phyloP scores from a whole-genome alignment of 2,329 filamentous ascomycete genomes.

The Endocalyx cinctus region DNA sequence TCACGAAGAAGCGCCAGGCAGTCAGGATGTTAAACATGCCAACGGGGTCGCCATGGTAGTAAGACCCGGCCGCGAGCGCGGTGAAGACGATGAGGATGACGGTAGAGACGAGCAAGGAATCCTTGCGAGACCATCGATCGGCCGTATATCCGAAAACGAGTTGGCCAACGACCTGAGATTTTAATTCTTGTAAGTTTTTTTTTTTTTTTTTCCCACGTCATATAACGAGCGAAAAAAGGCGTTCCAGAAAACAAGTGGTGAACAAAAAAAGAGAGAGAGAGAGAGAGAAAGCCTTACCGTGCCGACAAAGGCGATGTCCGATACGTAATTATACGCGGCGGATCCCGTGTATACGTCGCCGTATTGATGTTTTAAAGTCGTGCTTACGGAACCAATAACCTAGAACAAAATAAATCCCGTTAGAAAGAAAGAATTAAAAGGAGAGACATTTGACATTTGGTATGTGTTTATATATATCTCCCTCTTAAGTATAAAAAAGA shows the following conservation, averaged over 20 bases:
- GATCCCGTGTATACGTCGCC: slow-evolving; percentile 64
- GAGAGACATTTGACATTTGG: too few relatives aligned
- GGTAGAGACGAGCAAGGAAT: slow-evolving; percentile 76
- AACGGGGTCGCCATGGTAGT: slow-evolving; percentile 61
- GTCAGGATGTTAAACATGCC: slow-evolving; percentile 76
- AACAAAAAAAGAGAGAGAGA: too few relatives aligned
- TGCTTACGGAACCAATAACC: slow-evolving; percentile 86
- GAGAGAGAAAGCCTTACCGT: too few relatives aligned
- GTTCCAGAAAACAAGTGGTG: neutral
- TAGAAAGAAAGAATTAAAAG: slow-evolving; percentile 5
- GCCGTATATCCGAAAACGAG: slow-evolving; percentile 75
- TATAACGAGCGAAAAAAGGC: slow-evolving; percentile 1
- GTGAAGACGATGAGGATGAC: slow-evolving; percentile 82
- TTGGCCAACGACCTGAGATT: slow-evolving; percentile 71
- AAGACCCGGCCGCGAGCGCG: slow-evolving; percentile 70
- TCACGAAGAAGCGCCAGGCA: slow-evolving; percentile 79
- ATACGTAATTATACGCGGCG: slow-evolving; percentile 66
- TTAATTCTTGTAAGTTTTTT: too few relatives aligned
- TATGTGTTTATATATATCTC: too few relatives aligned
- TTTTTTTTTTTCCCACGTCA: too few relatives aligned
- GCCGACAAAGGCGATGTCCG: slow-evolving; percentile 79
- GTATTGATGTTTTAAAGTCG: slow-evolving; percentile 67
- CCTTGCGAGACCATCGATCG: slow-evolving; percentile 80
- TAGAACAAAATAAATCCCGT: slow-evolving; percentile 27
- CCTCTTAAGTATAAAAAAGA: too few relatives aligned